Percentiles rank a stretch among this genome's conserved stretches.
These are phyloP conservation scores for Kwoniella bestiolae DNA, from an alignment of 768 basidiomycete species.

Conservation along the genomic window DNA sequence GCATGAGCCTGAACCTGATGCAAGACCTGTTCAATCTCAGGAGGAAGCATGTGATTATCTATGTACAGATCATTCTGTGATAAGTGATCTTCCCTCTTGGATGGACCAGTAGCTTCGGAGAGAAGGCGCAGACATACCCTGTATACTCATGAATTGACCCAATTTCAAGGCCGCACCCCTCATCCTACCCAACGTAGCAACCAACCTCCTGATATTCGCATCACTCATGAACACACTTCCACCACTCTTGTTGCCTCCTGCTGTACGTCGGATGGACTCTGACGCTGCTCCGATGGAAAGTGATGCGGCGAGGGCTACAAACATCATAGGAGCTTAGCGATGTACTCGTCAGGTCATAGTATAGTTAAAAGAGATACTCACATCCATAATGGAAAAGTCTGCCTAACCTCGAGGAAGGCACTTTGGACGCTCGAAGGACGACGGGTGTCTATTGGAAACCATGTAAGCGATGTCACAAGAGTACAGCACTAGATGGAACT, in stretches of 20 bases:
- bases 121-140: conserved; percentile 62
- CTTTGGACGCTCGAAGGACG: conserved; percentile 68
- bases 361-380: conserved; percentile 51
- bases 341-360: not conserved
- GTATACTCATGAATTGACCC: conserved; percentile 97
- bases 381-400: conserved; percentile 94
- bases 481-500: not conserved
- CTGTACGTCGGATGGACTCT: conserved; percentile 76
- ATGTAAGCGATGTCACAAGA: not conserved
- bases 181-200: conserved; percentile 92
- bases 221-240: conserved; percentile 78
- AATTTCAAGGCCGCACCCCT: conserved; percentile 93
- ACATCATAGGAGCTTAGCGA: not conserved
- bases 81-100: too few relatives aligned
- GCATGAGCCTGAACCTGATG: conserved; percentile 90
- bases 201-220: conserved; percentile 84
- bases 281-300: conserved; percentile 86
- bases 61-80: not conserved
- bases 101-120: not conserved
- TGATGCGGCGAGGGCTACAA: conserved; percentile 82
- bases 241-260: conserved; percentile 56
- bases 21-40: conserved; percentile 85
- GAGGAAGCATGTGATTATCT: conserved; percentile 88
- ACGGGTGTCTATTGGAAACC: conserved; percentile 43
- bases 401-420: conserved; percentile 86